A percentile compares a stretch with the other conserved stretches of the same genome.
Conservation (phyloP, 495 filamentous ascomycete species). For the Penicillium antarcticum region DNA sequence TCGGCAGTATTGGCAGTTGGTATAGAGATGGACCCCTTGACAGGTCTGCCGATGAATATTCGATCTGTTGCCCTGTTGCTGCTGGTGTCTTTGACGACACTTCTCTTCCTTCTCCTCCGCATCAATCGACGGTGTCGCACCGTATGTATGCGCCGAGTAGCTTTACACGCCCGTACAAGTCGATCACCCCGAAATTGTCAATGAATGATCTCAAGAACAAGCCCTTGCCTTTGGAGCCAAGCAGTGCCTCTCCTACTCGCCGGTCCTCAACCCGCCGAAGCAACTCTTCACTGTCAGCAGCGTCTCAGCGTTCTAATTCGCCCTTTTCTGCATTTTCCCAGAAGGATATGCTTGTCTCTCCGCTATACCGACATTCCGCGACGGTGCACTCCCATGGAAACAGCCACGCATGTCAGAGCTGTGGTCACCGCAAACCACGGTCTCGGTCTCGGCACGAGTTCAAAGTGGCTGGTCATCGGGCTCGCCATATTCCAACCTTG, state of each 20-base stretch:
- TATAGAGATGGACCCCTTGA: slow-evolving; percentile 1
- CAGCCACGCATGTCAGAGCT: not conserved
- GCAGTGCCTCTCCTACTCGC: slow-evolving; percentile 31
- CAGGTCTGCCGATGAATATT: slow-evolving; percentile 29
- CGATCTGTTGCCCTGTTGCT: slow-evolving; percentile 32
- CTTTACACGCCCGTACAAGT: not conserved
- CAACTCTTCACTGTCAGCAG: not conserved
- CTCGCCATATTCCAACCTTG: slow-evolving; percentile 21
- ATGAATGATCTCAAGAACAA: slow-evolving; percentile 38
- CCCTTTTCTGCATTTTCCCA: not conserved
- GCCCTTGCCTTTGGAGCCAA: slow-evolving; percentile 46
- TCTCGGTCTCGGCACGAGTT: not conserved
- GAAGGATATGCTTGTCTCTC: not conserved
- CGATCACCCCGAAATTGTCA: slow-evolving; percentile 14
- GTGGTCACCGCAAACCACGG: not conserved
- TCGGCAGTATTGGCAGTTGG: slow-evolving; percentile 24
- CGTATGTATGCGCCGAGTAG: not conserved
- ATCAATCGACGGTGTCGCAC: not conserved
- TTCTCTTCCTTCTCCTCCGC: slow-evolving; percentile 3
- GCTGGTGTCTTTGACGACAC: slow-evolving; percentile 45
- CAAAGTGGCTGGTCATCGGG: not conserved
- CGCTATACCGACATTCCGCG: not conserved
- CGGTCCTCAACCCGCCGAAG: slow-evolving; percentile 16
- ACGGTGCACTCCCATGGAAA: not conserved
- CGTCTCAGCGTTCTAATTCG: not conserved